Conservation (phyloP, 495 filamentous ascomycete species). For the Pseudotulostoma volvatum region DNA sequence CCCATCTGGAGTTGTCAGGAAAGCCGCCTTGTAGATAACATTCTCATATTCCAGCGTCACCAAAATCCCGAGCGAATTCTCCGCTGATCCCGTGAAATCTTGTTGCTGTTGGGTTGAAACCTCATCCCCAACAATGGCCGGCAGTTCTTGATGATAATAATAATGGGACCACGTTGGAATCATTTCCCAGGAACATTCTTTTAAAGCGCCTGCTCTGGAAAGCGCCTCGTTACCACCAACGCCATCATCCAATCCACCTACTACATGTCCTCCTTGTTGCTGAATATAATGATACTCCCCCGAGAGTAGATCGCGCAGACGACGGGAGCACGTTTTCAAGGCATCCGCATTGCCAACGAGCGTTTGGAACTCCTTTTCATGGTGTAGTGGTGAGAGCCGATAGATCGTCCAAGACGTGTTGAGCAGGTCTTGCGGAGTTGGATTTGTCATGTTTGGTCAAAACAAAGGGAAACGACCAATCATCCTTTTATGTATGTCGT, state of each 20-base stretch:
- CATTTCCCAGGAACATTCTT: conserved; percentile 29
- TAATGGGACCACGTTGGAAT: conserved; percentile 12
- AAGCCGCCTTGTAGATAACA: conserved; percentile 29
- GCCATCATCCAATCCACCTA: conserved; percentile 12
- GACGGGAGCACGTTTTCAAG: conserved; percentile 30
- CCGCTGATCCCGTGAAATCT: conserved; percentile 1
- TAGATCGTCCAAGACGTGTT: conserved; percentile 40
- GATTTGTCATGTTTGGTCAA: background rate
- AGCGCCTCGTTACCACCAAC: conserved; percentile 15
- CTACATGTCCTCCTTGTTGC: no score
- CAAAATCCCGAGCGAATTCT: conserved; percentile 19
- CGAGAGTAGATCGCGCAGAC: conserved; percentile 35
- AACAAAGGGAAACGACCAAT: no score
- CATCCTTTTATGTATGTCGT: no score
- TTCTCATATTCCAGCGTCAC: conserved; percentile 36
- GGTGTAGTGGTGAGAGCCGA: conserved; percentile 38
- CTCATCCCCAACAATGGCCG: no score
- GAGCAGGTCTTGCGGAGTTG: conserved; percentile 16
- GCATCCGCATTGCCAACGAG: conserved; percentile 22
- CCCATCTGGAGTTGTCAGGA: conserved; percentile 16
- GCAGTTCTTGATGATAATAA: conserved; percentile 9
- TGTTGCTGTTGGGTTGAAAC: no score
- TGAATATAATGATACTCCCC: conserved; percentile 33
- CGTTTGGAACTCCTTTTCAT: conserved; percentile 23
- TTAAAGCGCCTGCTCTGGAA: conserved; percentile 30